Conservation (phyloP, 176 grass and related monocot species). For the Oryza glaberrima region DNA sequence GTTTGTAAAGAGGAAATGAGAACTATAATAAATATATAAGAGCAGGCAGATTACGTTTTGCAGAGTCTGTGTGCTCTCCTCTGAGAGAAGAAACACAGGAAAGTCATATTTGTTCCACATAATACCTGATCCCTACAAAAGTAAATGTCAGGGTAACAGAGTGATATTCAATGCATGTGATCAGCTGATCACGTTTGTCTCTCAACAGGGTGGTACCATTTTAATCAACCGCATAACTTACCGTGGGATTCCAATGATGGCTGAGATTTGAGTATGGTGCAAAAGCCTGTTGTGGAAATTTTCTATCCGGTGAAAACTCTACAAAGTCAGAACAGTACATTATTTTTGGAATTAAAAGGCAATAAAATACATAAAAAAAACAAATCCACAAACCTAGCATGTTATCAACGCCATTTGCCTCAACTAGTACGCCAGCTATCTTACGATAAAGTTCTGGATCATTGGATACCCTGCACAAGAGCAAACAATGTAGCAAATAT, state of each 20-base stretch:
- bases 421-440: constrained; percentile 83
- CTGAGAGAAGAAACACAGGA: constrained; percentile 89
- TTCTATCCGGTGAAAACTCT: constrained; percentile 91
- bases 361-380: constrained; percentile 19
- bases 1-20: background rate
- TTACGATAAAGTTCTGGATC: constrained; percentile 73
- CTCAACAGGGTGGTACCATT: constrained; percentile 19
- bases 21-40: constrained; percentile 8
- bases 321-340: constrained; percentile 31
- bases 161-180: constrained; percentile 26
- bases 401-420: constrained; percentile 62
- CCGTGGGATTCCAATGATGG: constrained; percentile 92
- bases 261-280: constrained; percentile 80
- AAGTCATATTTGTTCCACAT: constrained; percentile 89
- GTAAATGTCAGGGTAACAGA: constrained; percentile 39
- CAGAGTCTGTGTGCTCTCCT: constrained; percentile 62
- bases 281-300: constrained; percentile 96
- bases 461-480: constrained; percentile 62
- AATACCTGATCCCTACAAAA: constrained; percentile 88
- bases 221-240: constrained; percentile 63
- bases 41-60: constrained; percentile 57
- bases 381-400: constrained; percentile 54
- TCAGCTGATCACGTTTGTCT: constrained; percentile 15
- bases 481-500: constrained; percentile 37
- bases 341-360: constrained; percentile 8